A percentile compares a stretch with the other conserved stretches of the same genome.
Conservation (phyloP, 495 filamentous ascomycete species). For the Aspergillus hancockii region DNA sequence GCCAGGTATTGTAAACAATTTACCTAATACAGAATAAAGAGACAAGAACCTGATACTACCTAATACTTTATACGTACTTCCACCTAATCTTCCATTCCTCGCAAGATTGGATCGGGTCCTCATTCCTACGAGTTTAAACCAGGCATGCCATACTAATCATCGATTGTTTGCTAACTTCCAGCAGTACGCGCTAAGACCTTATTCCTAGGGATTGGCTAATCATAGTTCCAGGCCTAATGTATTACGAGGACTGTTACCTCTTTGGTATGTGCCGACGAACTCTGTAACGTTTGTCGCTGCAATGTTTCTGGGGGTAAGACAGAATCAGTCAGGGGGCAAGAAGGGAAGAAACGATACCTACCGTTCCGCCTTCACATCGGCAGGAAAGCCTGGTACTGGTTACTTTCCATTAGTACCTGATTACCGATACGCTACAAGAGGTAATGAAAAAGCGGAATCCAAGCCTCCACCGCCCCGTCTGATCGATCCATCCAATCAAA, state of each 20-base stretch:
- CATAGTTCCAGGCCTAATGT: neutral
- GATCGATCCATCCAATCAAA: too few species aligned
- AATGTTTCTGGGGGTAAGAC: neutral
- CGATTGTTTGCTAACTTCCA: neutral
- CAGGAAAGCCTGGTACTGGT: neutral
- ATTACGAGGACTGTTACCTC: slow-evolving; percentile 1
- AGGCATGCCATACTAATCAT: neutral
- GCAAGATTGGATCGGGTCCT: too few species aligned
- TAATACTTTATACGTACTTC: too few species aligned
- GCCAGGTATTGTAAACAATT: too few species aligned
- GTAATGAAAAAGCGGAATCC: neutral
- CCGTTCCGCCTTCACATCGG: neutral
- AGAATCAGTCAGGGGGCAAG: neutral
- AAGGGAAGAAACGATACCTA: neutral
- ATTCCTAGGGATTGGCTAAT: neutral
- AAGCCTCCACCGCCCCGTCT: neutral
- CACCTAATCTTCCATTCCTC: too few species aligned
- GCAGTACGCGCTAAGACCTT: slow-evolving; percentile 5
- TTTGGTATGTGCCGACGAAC: neutral
- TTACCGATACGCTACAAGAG: neutral
- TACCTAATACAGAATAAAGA: too few species aligned
- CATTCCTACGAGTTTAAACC: too few species aligned
- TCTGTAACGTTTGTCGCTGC: neutral
- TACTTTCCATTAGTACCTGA: too few species aligned
- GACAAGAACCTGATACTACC: too few species aligned